Evolutionary conservation across 1,284 basidiomycete genomes (phyloP), one percentile per base, ranked within the genome.

Genomic region (Austropuccinia psidii): DNA sequence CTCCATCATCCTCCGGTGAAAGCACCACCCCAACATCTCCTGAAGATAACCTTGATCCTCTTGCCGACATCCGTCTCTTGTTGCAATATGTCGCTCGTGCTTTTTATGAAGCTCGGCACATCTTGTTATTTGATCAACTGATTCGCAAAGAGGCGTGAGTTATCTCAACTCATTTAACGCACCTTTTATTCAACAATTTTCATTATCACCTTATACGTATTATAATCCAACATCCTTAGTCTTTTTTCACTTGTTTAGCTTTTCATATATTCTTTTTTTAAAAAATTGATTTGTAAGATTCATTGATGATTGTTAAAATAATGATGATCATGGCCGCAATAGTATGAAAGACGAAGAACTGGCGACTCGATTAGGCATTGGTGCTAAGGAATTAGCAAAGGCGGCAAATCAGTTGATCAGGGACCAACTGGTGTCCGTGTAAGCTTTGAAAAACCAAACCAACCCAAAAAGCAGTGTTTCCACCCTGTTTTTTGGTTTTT

Each of bases 41-140:
- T 4, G 69, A 73, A 21, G 60, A 73, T 17, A 45, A 64, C 37
- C 2, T 39, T 3, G 72, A 73, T 43, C 27, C 60, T 57, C 72
- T 73, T 35, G 61, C 50, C 39, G 72, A 73, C 49, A 19, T 73
- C 54, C 60, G 61, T 37, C 60, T 65, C 31, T 41, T 98, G 77
- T 90, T 95, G 75, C 93, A 96, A 81, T 89, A 91, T 83, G 91
- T 97, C 79, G 88, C 89, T 37, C 87, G 95, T 78, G 88, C 90
- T 41, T 98, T 98, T 82, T 98, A 98, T 83, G 93, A 97, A 81
- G 86, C 90, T 74, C 90, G 90, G 78, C 93, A 87, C 81, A 90
- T 90, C 77, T 89, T 98, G 76, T 87, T 97, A 72, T 84, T 98
- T 84, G 93, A 98, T 82, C 90, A 94, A 82, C 87, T 98, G 79